phyloP scores from a whole-genome alignment of 371 early-diverging fungal species.

The Haplosporangium sp. region DNA sequence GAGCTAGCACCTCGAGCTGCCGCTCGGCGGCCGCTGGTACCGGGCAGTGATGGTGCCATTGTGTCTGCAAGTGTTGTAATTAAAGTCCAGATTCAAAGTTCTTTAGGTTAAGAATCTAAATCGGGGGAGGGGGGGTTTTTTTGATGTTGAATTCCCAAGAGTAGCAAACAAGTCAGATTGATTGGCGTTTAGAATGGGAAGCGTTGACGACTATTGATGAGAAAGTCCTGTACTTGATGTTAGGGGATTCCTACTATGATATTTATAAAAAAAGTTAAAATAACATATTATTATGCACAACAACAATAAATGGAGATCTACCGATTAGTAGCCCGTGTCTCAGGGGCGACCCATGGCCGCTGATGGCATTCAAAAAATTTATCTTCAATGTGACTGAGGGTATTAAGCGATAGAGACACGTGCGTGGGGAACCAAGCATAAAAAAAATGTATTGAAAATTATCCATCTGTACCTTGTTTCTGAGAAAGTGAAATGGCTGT shows the following conservation, averaged over 20 bases:
- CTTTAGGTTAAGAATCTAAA: background rate
- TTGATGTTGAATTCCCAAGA: background rate
- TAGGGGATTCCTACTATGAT: background rate
- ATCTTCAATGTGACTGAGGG: background rate
- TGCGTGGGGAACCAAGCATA: constrained; percentile 2
- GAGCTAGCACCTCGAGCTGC: constrained; percentile 1
- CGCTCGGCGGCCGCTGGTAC: constrained; percentile 1
- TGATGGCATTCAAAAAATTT: constrained; percentile 3
- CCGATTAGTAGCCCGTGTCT: background rate
- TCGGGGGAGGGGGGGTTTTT: too few relatives aligned
- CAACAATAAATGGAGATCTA: constrained; percentile 1
- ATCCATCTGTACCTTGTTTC: background rate
- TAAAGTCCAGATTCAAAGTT: constrained; percentile 1
- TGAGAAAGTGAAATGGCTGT: background rate
- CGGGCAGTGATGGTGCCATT: constrained; percentile 8
- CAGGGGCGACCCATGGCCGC: constrained; percentile 3
- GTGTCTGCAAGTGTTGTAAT: background rate
- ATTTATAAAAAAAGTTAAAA: background rate
- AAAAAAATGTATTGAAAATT: background rate
- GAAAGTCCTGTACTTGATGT: background rate
- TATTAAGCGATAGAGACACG: background rate
- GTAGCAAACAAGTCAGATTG: constrained; percentile 1
- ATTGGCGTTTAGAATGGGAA: constrained; percentile 1
- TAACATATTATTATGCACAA: background rate
- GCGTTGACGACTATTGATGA: background rate